Evolutionary conservation across 208 protist genomes (phyloP), one percentile per base, ranked within the genome.

Genomic region (Wallacemonas sp.): DNA sequence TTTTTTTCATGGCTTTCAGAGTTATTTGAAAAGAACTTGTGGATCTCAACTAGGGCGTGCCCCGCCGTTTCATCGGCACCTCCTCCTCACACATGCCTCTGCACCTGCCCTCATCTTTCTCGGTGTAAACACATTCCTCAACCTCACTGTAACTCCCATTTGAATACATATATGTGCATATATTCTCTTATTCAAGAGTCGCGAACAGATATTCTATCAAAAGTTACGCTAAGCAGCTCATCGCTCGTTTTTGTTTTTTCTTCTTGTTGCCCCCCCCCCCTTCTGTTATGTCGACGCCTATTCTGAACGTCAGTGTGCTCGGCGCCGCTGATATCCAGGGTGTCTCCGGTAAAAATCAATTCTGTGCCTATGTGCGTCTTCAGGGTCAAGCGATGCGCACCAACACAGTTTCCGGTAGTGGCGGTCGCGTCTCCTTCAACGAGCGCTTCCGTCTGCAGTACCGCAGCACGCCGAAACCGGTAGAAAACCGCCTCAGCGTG

Each of bases 311-410:
- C 19, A 71, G 54, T 26, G 74, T 87, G 28, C 34, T 84, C 9
- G 59, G 45, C 19, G 81, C 66, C 15, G 46, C 64, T 8, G 55
- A 82, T n/a, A 64, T 84, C 22, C 21, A 21, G 0, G 77, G 70
- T 2, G 46, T 68, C 41, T 73, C 70, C 9, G n/a, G 26, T 22
- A 72, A 75, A 41, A 79, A 77, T 28, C 58, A 66, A 3, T 82
- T 84, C 61, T 71, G 59, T 28, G 81, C 77, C 17, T 84, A 81
- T 33, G 74, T 87, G 27, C 81, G 81, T 21, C 71, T 87, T 24
- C 77, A 87, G 22, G 78, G 78, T 4, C 81, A 87, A 68, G 62
- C 73, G 4, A 75, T 87, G 64, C 77, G 81, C 45, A 87, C 81
- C 26, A 80, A 75, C 26, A 49, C 39, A 8, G 36, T 45, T 9